Percentiles rank a stretch among this genome's conserved stretches.
These are phyloP conservation scores for Citrus trifoliata DNA, from an alignment of 345 rosid species.

Conservation along the genomic window DNA sequence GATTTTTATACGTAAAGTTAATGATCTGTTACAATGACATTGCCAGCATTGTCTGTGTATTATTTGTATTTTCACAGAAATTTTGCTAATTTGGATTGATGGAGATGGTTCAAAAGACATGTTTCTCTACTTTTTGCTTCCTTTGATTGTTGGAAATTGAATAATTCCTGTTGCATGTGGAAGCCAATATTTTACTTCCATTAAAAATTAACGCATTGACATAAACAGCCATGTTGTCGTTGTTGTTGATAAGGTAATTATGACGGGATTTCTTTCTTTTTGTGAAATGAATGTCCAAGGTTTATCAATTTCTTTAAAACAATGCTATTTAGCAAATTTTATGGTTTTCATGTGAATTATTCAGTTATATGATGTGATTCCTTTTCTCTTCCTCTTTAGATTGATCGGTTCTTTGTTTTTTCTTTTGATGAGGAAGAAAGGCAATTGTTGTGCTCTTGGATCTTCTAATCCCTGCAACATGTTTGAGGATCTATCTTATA, in stretches of 20 bases:
- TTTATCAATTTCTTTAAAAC: not conserved
- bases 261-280: not conserved
- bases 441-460: not conserved
- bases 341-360: not conserved
- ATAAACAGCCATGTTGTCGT: not conserved
- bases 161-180: constrained; percentile 1
- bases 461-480: constrained; percentile 21
- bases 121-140: not conserved
- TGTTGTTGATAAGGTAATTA: not conserved
- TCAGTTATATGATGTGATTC: constrained; percentile 2
- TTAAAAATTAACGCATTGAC: not conserved
- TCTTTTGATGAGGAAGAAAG: constrained; percentile 8
- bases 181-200: not conserved
- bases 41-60: constrained; percentile 3
- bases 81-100: constrained; percentile 1
- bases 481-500: constrained; percentile 54
- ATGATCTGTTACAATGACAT: not conserved
- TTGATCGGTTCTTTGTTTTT: not conserved
- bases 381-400: not conserved
- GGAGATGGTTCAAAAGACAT: not conserved
- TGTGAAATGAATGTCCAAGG: not conserved
- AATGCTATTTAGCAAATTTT: not conserved
- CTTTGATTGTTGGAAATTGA: not conserved
- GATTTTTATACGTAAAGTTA: not conserved
- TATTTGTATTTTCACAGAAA: not conserved